Evolutionary conservation across 2,329 filamentous ascomycete species (phyloP).

Genomic region (Chaetothyriales sp.): DNA sequence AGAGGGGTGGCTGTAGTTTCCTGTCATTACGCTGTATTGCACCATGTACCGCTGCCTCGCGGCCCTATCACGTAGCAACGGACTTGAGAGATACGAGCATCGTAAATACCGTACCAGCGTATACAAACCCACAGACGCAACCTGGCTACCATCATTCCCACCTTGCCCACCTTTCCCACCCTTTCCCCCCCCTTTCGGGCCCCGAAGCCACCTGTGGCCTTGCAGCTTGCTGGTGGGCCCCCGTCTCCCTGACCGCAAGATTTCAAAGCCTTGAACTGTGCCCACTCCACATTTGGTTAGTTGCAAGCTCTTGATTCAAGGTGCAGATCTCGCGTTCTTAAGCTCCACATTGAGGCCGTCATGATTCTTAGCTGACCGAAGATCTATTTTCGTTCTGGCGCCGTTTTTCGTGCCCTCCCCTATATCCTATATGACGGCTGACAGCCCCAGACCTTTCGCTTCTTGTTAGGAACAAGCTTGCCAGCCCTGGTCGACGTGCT

Average conservation of each 20-base stretch:
- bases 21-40: background rate
- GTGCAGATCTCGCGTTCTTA: constrained; percentile 16
- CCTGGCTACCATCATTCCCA: background rate
- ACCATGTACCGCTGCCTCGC: background rate
- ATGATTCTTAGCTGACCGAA: constrained; percentile 8
- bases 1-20: background rate
- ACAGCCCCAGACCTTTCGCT: constrained; percentile 8
- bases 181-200: background rate
- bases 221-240: background rate
- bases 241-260: constrained; percentile 11
- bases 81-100: background rate
- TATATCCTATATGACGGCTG: constrained; percentile 18
- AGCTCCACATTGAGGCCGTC: constrained; percentile 14
- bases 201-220: background rate
- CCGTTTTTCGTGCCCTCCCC: constrained; percentile 5
- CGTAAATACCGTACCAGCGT: background rate
- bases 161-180: too few species aligned
- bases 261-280: constrained; percentile 10
- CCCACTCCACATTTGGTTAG: constrained; percentile 15
- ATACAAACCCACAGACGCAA: background rate
- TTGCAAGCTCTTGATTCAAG: constrained; percentile 16
- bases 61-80: background rate
- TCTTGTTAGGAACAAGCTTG: constrained; percentile 13
- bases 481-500: constrained; percentile 13
- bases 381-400: constrained; percentile 16